Percentiles rank a stretch among this genome's conserved stretches.
Conservation (phyloP, 1,139 yeast genomes). For the Barnettozyma hawaiiensis region DNA sequence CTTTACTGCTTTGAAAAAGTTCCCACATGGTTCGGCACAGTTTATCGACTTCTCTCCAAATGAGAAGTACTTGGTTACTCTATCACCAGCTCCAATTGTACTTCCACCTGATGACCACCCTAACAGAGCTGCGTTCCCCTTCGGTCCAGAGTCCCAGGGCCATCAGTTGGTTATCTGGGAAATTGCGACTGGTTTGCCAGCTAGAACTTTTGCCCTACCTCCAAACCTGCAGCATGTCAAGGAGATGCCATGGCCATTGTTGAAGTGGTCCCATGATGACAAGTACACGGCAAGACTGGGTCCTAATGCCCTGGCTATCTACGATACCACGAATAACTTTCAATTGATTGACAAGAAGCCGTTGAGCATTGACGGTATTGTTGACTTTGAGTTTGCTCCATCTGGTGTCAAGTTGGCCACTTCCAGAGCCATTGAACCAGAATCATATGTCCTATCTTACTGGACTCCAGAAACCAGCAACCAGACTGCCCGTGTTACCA, state of each 20-base stretch:
- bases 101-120: conserved; percentile 63
- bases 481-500: conserved; percentile 91
- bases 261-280: conserved; percentile 94
- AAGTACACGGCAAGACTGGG: conserved; percentile 93
- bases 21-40: conserved; percentile 85
- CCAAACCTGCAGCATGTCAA: conserved; percentile 65
- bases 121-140: conserved; percentile 66
- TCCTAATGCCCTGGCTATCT: conserved; percentile 88
- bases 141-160: conserved; percentile 84
- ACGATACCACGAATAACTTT: conserved; percentile 61
- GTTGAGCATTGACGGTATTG: conserved; percentile 77
- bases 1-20: conserved; percentile 70
- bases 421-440: conserved; percentile 39
- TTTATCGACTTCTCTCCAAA: conserved; percentile 89
- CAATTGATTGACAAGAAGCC: conserved; percentile 81
- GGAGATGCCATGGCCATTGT: conserved; percentile 93
- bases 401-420: conserved; percentile 67
- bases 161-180: conserved; percentile 96
- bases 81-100: conserved; percentile 79
- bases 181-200: conserved; percentile 73
- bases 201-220: conserved; percentile 86
- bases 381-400: conserved; percentile 96
- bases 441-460: conserved; percentile 69
- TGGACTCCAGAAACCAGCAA: conserved; percentile 96
- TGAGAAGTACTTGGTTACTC: conserved; percentile 85